Conservation (phyloP, 2,329 filamentous ascomycete species). For the Monosporascus sp. region DNA sequence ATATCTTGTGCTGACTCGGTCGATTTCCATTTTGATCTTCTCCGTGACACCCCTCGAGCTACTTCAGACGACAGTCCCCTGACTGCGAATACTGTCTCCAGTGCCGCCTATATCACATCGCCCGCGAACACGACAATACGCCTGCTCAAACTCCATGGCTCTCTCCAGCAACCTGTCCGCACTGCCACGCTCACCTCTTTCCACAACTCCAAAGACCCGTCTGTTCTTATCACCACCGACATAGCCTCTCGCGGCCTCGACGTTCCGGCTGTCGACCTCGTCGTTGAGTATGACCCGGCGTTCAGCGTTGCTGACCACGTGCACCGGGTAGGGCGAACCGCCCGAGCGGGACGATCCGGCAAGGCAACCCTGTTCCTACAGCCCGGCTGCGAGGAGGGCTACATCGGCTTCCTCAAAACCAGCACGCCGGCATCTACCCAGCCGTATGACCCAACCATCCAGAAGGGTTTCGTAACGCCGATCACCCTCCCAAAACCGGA, state of each 20-base stretch:
- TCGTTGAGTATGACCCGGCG: conserved; percentile 93
- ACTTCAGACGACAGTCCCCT: conserved; percentile 23
- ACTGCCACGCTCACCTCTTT: conserved; percentile 83
- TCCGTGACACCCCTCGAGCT: conserved; percentile 42
- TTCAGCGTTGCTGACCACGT: conserved; percentile 92
- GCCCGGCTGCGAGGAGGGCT: conserved; percentile 87
- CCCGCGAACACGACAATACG: conserved; percentile 68
- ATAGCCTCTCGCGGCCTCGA: conserved; percentile 94
- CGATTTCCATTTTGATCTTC: conserved; percentile 88
- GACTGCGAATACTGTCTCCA: conserved; percentile 58
- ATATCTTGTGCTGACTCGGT: conserved; percentile 96
- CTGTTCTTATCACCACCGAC: conserved; percentile 87
- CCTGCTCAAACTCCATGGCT: conserved; percentile 85
- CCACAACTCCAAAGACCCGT: conserved; percentile 64
- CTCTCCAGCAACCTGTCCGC: conserved; percentile 78
- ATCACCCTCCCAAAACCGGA: conserved; percentile 55
- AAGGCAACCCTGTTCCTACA: conserved; percentile 85
- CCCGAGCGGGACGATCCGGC: conserved; percentile 83
- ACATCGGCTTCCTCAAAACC: conserved; percentile 65
- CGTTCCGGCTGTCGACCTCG: conserved; percentile 88
- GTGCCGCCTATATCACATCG: conserved; percentile 67
- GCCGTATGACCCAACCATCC: conserved; percentile 49
- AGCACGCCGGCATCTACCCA: conserved; percentile 44
- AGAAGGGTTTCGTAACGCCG: conserved; percentile 59
- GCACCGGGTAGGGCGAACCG: conserved; percentile 90